Percentiles rank a stretch among this genome's conserved stretches.
These are phyloP conservation scores for Phytophthora sp. DNA, from an alignment of 352 stramenopile species.

Conservation along the genomic window DNA sequence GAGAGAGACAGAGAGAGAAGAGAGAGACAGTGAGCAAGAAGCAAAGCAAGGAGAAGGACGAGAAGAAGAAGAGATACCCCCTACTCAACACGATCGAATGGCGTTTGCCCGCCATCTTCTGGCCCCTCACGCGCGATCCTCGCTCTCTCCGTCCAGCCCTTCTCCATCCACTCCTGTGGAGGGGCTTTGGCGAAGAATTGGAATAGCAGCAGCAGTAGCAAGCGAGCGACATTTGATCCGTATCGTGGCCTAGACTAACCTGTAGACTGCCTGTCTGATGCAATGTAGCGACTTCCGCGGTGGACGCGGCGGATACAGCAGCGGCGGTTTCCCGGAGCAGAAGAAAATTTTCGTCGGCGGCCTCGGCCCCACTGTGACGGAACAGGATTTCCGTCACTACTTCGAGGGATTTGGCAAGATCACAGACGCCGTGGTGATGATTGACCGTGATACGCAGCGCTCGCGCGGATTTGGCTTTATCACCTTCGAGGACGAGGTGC, in stretches of 20 bases:
- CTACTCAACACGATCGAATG: conserved; percentile 49
- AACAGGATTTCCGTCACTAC: conserved; percentile 92
- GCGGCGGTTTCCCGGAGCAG: conserved; percentile 58
- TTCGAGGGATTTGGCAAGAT: conserved; percentile 93
- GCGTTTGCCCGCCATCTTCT: conserved; percentile 39
- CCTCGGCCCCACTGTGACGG: conserved; percentile 81
- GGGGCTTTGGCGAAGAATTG: conserved; percentile 34
- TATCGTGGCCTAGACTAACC: conserved; percentile 25
- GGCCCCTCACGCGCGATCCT: conserved; percentile 27
- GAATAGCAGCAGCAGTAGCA: conserved; percentile 14
- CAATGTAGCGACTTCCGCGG: conserved; percentile 51
- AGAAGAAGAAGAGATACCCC: conserved; percentile 35
- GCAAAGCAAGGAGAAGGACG: conserved; percentile 31
- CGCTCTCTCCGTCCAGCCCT: conserved; percentile 43
- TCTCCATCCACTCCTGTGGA: conserved; percentile 36
- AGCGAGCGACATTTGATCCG: conserved; percentile 12
- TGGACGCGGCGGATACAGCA: conserved; percentile 36
- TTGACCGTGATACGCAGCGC: conserved; percentile 91
- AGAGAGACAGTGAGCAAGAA: conserved; percentile 34
- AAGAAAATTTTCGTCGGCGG: conserved; percentile 96
- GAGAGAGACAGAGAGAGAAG: conserved; percentile 24
- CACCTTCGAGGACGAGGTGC: conserved; percentile 91
- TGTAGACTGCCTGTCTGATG: conserved; percentile 32
- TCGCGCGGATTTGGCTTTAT: conserved; percentile 94
- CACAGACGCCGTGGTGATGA: conserved; percentile 93